Percentiles rank a stretch among this genome's conserved stretches.
Conservation (phyloP, 139 green algal species). For the Marvania coccoides region DNA sequence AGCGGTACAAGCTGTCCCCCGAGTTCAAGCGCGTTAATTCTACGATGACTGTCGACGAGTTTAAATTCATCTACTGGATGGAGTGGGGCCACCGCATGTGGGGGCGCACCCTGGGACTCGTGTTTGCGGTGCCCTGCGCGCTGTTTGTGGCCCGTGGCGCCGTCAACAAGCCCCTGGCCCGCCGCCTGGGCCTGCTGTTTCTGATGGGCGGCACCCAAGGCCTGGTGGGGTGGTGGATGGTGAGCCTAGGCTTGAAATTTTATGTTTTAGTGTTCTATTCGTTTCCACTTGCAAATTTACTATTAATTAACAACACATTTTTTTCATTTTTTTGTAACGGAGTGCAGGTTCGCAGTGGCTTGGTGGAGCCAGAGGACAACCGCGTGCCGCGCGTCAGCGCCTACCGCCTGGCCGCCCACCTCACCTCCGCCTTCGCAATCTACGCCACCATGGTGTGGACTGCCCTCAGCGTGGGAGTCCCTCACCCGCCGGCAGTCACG, state of each 20-base stretch:
- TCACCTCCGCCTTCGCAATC: conserved; percentile 92
- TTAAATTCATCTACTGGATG: conserved; percentile 99
- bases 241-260: conserved; percentile 73
- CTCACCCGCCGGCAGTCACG: conserved; percentile 11
- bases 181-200: conserved; percentile 78
- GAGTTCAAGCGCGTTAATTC: conserved; percentile 85
- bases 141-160: conserved; percentile 69
- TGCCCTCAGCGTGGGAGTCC: conserved; percentile 61
- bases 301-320: too few relatives aligned
- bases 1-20: conserved; percentile 81
- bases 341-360: conserved; percentile 10
- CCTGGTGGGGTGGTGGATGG: conserved; percentile 99
- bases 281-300: neutral
- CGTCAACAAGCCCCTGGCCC: conserved; percentile 63
- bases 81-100: conserved; percentile 97
- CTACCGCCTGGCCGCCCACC: conserved; percentile 92
- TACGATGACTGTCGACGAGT: conserved; percentile 90
- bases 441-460: conserved; percentile 91
- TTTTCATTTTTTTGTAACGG: too few relatives aligned
- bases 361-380: conserved; percentile 58
- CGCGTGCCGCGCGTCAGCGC: conserved; percentile 81
- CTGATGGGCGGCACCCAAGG: conserved; percentile 82
- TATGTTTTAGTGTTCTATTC: too few relatives aligned
- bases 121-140: conserved; percentile 71
- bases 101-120: conserved; percentile 63